Evolutionary conservation across 441 rosid genomes (phyloP), one percentile per base, ranked within the genome.

Genomic region (Corymbia citriodora): DNA sequence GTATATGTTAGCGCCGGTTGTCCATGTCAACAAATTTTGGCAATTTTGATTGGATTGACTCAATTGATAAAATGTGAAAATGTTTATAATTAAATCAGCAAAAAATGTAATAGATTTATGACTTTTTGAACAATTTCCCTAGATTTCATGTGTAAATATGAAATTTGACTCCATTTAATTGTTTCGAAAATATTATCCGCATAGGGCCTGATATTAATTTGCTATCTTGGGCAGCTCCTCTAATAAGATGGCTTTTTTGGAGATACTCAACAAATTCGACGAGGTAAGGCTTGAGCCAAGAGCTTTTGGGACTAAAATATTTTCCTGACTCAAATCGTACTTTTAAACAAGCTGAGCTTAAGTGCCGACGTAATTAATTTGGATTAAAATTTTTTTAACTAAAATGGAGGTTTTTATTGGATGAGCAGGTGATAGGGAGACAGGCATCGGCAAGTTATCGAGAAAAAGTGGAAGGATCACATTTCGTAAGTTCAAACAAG

Each of bases 231-330:
- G 91, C 97, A 97, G 99, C 94, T 94, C 99, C 52, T 90, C 97
- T 83, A 98, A 98, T 90, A 97, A 96, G 99, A 91, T 94, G 93
- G 99, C 99, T 48, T 98, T 97, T 83, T 93, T 96, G 6, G 96
- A 98, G 91, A 97, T 98, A 90, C 93, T 98, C 87, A 96, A 98
- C 95, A 98, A 98, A 94, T 98, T 98, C 90, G 99, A 98, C 91
- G 97, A 97, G 99, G 99, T 97, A 93, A 90, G 70, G 79, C 52
- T 55, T 8, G 79, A 61, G 33, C 79, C 91, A 61, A 86, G 81
- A 68, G 54, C 36, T 82, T 89, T 48, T 70, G 52, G 59, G 55
- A 33, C 9, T 16, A 55, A 55, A 55, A 55, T 23, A 55, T 55
- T 55, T 55, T 18, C 9, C 57, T 55, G 18, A 55, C 8, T 55